Evolutionary conservation across 345 rosid genomes (phyloP).

Genomic region (Geranium rotundifolium): DNA sequence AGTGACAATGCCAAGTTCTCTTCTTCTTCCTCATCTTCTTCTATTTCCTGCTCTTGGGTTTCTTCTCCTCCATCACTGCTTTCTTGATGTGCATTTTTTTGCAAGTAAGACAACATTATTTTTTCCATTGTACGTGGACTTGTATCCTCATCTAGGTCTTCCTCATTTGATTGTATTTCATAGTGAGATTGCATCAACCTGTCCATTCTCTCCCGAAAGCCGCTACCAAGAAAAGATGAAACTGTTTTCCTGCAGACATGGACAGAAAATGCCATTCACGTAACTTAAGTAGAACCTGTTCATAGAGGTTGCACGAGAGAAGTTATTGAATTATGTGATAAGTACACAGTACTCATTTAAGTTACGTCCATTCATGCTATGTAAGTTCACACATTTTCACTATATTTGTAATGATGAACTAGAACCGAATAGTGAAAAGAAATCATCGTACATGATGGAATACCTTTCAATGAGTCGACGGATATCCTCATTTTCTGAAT

Average conservation of each 20-base stretch:
- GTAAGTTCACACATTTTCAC: neutral
- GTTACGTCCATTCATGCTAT: neutral
- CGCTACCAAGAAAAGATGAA: conserved; percentile 55
- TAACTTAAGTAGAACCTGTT: neutral
- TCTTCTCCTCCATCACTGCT: conserved; percentile 1
- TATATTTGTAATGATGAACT: neutral
- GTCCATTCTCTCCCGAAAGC: conserved; percentile 62
- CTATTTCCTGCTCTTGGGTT: neutral
- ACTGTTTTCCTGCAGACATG: conserved; percentile 51
- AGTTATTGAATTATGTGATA: neutral
- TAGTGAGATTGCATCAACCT: conserved; percentile 40
- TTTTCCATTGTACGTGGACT: conserved; percentile 37
- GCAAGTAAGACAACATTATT: conserved; percentile 39
- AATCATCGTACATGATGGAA: neutral
- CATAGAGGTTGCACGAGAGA: neutral
- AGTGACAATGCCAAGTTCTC: conserved; percentile 17
- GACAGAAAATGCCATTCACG: conserved; percentile 7
- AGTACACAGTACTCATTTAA: neutral
- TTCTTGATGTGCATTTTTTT: conserved; percentile 21
- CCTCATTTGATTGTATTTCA: conserved; percentile 23
- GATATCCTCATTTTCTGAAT: conserved; percentile 47
- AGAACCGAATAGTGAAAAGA: neutral
- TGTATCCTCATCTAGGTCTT: conserved; percentile 4
- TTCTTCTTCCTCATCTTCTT: neutral
- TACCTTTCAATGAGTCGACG: conserved; percentile 70